A percentile compares a stretch with the other conserved stretches of the same genome.
These are phyloP conservation scores for Cercophora scortea DNA, from an alignment of 495 filamentous ascomycete genomes.

Conservation along the genomic window DNA sequence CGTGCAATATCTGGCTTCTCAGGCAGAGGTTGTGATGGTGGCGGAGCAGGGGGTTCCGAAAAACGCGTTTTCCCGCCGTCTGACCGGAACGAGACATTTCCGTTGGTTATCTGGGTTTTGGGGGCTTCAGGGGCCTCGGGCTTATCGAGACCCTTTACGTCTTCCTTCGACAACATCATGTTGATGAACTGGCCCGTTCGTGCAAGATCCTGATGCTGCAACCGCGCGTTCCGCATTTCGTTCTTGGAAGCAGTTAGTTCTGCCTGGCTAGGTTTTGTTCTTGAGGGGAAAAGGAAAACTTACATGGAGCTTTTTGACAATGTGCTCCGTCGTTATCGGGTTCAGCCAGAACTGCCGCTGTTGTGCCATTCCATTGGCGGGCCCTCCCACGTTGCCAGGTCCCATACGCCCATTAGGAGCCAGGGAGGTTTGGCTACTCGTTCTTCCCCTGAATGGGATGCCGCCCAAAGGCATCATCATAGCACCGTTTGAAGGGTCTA, in stretches of 20 bases:
- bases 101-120: constrained; percentile 32
- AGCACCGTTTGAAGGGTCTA: constrained; percentile 65
- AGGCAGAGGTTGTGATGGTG: constrained; percentile 82
- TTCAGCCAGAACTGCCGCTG: constrained; percentile 64
- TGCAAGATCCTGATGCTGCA: constrained; percentile 77
- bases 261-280: background rate
- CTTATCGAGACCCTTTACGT: constrained; percentile 55
- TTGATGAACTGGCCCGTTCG: constrained; percentile 76
- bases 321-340: constrained; percentile 85
- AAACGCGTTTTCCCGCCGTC: constrained; percentile 61
- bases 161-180: constrained; percentile 62
- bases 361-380: constrained; percentile 37
- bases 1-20: constrained; percentile 74
- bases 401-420: constrained; percentile 49
- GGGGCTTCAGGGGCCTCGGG: constrained; percentile 36
- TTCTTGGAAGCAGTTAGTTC: constrained; percentile 41
- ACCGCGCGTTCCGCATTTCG: constrained; percentile 80
- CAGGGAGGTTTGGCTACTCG: constrained; percentile 64
- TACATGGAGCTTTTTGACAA: constrained; percentile 90
- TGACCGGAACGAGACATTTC: constrained; percentile 37
- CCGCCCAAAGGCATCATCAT: constrained; percentile 52
- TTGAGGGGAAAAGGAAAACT: constrained; percentile 24
- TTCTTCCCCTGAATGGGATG: constrained; percentile 53
- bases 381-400: constrained; percentile 50
- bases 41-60: constrained; percentile 83